Evolutionary conservation across 257 asterid species (phyloP), one percentile per base, ranked within the genome.

Genomic region (Lycium barbarum): DNA sequence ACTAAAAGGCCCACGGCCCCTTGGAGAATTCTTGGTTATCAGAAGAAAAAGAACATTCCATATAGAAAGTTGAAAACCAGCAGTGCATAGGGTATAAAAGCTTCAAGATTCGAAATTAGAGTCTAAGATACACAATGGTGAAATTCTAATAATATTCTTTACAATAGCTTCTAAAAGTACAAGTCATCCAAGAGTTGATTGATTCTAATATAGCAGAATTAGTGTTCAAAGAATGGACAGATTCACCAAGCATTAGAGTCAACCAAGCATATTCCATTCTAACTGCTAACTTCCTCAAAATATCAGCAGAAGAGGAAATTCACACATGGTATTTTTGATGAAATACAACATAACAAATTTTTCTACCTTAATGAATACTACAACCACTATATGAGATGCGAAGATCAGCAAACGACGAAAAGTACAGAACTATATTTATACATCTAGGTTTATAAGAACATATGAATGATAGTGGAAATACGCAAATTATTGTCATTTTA

Each of bases 91-190:
- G 65, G 22, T 1, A 51, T 26, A 51, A 51, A 47, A 10, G n/a
- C 13, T 14, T 76, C 45, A 76, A 26, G 82, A 26, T 51, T 7
- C 20, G 36, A 84, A 49, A 72, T 90, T 73, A 88, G 83, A 79
- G 26, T 15, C 65, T 53, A 76, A 76, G 47, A 76, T 51, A 49
- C 63, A 51, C 62, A 76, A 53, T 26, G 65, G 65, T n/a, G n/a
- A n/a, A n/a, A n/a, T n/a, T n/a, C n/a, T n/a, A n/a, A n/a, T n/a
- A n/a, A n/a, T n/a, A n/a, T n/a, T n/a, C n/a, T n/a, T n/a, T n/a
- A n/a, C n/a, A n/a, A n/a, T n/a, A n/a, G n/a, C n/a, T n/a, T n/a
- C n/a, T n/a, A n/a, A n/a, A n/a, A n/a, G n/a, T n/a, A n/a, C n/a
- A n/a, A 51, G 47, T 22, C 47, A 54, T 53, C 65, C 82, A 53